Evolutionary conservation across 2,329 filamentous ascomycete genomes (phyloP), one percentile per base, ranked within the genome.

Genomic region (Westerdykella aurantiaca): DNA sequence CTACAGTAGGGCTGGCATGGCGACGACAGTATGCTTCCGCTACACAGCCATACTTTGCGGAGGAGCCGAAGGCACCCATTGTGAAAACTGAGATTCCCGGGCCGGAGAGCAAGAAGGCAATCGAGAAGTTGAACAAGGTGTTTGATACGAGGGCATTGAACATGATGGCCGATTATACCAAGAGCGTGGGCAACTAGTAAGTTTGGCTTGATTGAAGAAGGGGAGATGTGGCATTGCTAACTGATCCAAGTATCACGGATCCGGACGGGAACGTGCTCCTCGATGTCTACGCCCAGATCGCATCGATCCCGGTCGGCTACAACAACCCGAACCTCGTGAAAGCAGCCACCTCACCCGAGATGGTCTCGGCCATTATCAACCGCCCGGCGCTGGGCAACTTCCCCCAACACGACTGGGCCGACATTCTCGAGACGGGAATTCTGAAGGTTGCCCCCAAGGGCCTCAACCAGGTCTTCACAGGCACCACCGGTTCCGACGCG

Each of bases 321-420:
- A 95, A 91, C 77, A 95, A 95, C 73, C 83, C 87, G 6, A 71
- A 77, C 52, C 78, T 95, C 49, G 73, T 80, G 53, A 75, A 81
- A 57, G 82, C 83, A 29, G 86, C 87, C 21, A 78, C 79, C 49
- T 85, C 83, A 44, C 82, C 83, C 18, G 85, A 90, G 59, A 94
- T 95, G 87, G 73, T 81, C 59, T 82, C 76, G 46, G 80, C 86
- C 44, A 72, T 95, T 57, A 86, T 95, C 75, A 95, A 95, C 76
- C 81, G 89, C 41, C 89, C 89, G 2, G 89, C 89, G 1, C 78
- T 94, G 49, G 88, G 89, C 58, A 94, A 93, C 77, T 96, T 95
- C 72, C 89, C 90, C 10, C 83, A 86, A 17, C 79, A 83, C 61
- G 85, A 91, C 68, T 95, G 88, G 88, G 82, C 84, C 43, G 71